phyloP scores from a whole-genome alignment of 441 rosid genomes.

The California macrophylla region DNA sequence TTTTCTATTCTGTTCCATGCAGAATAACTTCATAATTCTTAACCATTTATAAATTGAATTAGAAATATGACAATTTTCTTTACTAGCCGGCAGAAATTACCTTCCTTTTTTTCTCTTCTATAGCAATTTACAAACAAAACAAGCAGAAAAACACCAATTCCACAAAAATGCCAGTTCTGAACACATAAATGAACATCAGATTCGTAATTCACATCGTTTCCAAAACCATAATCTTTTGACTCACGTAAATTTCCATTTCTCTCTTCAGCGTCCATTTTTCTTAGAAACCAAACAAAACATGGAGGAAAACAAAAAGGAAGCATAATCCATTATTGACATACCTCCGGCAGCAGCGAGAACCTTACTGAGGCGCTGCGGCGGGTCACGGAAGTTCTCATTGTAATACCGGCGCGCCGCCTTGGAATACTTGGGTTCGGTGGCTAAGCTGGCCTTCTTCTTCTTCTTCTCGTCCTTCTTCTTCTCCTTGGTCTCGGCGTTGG shows the following conservation, averaged over 20 bases:
- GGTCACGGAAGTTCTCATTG: conserved; percentile 61
- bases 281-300: background rate
- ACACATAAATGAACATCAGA: no score
- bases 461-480: conserved; percentile 20
- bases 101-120: no score
- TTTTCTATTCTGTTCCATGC: background rate
- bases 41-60: background rate
- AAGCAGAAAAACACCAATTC: no score
- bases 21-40: background rate
- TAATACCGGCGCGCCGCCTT: conserved; percentile 80
- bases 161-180: no score
- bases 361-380: conserved; percentile 71
- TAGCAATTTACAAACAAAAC: no score
- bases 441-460: background rate
- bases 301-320: background rate
- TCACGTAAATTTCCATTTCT: background rate
- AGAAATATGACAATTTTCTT: background rate
- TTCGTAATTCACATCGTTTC: background rate
- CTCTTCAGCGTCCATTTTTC: background rate
- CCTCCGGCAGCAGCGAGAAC: conserved; percentile 95
- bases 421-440: conserved; percentile 38
- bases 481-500: conserved; percentile 48
- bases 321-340: conserved; percentile 13
- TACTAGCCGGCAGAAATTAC: background rate
- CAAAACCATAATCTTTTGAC: no score